These are phyloP conservation scores for Alternaria alternata DNA, from an alignment of 2,329 filamentous ascomycete genomes.

Conservation along the genomic window DNA sequence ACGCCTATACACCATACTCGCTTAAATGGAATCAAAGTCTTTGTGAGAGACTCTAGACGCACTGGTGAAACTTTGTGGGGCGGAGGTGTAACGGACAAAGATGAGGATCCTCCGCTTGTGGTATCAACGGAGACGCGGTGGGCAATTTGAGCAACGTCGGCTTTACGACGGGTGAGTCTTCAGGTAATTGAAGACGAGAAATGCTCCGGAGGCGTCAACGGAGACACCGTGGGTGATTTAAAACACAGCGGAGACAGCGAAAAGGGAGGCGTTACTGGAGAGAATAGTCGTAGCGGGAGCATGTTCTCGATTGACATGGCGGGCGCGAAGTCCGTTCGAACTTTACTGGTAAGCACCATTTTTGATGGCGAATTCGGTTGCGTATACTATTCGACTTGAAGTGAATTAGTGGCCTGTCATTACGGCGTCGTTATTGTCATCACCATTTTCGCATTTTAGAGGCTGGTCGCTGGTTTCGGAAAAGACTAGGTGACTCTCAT, in stretches of 20 bases:
- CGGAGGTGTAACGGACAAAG: background rate
- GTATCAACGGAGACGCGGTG: background rate
- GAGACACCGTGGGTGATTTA: background rate
- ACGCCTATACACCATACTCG: background rate
- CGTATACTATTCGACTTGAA: slow-evolving; percentile 13
- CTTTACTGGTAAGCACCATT: background rate
- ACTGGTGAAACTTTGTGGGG: background rate
- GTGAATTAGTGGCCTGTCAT: slow-evolving; percentile 14
- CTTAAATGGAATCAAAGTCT: background rate
- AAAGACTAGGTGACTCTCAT: slow-evolving; percentile 58
- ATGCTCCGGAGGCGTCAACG: background rate
- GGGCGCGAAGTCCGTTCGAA: background rate
- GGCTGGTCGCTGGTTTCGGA: slow-evolving; percentile 18
- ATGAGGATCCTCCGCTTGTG: background rate
- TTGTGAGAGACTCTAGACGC: background rate
- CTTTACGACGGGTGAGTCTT: no score
- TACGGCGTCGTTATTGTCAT: slow-evolving; percentile 14
- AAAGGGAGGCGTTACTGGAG: background rate
- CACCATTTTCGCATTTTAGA: slow-evolving; percentile 25
- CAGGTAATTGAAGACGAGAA: background rate
- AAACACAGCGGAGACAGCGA: background rate
- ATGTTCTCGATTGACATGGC: background rate
- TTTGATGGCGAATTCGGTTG: background rate
- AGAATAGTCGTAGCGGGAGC: background rate
- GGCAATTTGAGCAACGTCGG: background rate